Evolutionary conservation across 2,329 filamentous ascomycete genomes (phyloP).

Genomic region (Stagonosporopsis cucurbitacearum): DNA sequence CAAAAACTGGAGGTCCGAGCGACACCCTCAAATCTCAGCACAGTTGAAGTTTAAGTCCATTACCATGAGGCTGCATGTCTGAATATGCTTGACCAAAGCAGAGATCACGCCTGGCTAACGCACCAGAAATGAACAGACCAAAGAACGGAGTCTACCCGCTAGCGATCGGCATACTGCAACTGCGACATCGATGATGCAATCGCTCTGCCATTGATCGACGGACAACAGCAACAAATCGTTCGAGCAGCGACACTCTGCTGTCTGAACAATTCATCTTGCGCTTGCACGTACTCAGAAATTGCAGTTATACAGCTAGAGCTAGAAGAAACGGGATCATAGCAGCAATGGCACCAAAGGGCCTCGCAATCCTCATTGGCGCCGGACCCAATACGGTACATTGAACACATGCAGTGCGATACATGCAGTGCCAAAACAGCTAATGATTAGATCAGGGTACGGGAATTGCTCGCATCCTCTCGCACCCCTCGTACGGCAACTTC

Average conservation of each 20-base stretch:
- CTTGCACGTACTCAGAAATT: not conserved
- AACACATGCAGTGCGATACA: too few species aligned
- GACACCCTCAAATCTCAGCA: too few species aligned
- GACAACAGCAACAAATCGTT: not conserved
- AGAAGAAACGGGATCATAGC: not conserved
- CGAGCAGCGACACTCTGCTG: not conserved
- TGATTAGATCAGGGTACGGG: constrained; percentile 56
- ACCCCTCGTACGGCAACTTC: constrained; percentile 60
- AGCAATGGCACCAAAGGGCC: constrained; percentile 39
- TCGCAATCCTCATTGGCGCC: constrained; percentile 45
- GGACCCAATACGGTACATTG: constrained; percentile 41
- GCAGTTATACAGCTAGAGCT: not conserved
- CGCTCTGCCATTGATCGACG: constrained; percentile 2
- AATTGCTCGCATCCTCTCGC: constrained; percentile 62
- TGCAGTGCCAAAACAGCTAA: not conserved
- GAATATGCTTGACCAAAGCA: not conserved
- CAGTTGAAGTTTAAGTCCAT: too few species aligned
- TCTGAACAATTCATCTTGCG: not conserved
- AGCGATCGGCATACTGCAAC: constrained; percentile 4
- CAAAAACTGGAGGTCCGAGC: too few species aligned
- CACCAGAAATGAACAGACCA: not conserved
- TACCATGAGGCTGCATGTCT: not conserved
- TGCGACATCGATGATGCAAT: constrained; percentile 19
- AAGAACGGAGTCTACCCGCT: not conserved
- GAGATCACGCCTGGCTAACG: not conserved